phyloP scores from a whole-genome alignment of 371 early-diverging fungal species.

The Mucor racemosus region DNA sequence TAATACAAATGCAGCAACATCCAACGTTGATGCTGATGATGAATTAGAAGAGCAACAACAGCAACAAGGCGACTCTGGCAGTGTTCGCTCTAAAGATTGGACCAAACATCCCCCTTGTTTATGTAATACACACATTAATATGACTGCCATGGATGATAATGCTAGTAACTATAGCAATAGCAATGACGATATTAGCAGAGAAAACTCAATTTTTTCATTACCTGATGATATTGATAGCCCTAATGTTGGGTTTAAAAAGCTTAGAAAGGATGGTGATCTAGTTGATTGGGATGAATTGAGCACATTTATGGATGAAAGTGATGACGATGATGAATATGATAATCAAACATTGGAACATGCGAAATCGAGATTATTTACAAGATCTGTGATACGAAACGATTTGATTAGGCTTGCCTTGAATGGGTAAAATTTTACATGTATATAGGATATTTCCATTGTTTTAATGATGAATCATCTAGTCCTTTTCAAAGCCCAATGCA shows the following conservation, averaged over 20 bases:
- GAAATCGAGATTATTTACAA: neutral
- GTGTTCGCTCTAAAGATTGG: conserved; percentile 2
- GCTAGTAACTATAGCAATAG: neutral
- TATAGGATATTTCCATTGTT: too few species aligned
- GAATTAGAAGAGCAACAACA: neutral
- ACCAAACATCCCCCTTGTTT: neutral
- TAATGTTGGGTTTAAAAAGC: conserved; percentile 7
- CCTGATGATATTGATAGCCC: conserved; percentile 12
- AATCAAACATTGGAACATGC: neutral
- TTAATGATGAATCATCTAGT: neutral
- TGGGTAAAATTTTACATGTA: conserved; percentile 30
- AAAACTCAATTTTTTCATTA: conserved; percentile 12
- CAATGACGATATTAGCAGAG: neutral
- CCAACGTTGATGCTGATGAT: neutral
- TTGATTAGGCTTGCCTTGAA: conserved; percentile 44
- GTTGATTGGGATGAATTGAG: conserved; percentile 20
- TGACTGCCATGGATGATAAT: neutral
- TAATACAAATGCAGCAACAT: neutral
- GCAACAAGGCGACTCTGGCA: neutral
- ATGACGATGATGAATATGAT: conserved; percentile 4
- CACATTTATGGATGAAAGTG: neutral
- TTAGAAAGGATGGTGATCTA: conserved; percentile 20
- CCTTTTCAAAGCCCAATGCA: conserved; percentile 19
- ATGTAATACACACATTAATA: neutral
- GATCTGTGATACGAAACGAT: conserved; percentile 25